These are phyloP conservation scores for Daldinia bambusicola DNA, from an alignment of 495 filamentous ascomycete species.

Conservation along the genomic window DNA sequence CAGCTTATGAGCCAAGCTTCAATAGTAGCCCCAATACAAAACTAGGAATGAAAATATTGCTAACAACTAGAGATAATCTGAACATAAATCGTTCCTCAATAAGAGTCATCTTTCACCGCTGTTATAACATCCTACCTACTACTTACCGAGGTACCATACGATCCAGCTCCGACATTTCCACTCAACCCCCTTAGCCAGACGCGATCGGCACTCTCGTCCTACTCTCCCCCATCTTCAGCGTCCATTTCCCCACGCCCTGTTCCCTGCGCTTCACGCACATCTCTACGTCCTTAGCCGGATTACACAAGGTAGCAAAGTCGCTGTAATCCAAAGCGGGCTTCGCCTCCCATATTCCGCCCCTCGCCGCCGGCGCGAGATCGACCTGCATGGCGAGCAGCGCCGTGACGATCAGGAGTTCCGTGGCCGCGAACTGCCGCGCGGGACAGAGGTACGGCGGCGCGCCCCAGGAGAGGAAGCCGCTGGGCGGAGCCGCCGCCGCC, in stretches of 20 bases:
- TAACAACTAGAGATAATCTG: not conserved
- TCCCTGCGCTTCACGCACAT: not conserved
- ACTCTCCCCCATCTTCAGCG: not conserved
- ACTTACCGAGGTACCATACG: not conserved
- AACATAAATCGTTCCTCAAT: not conserved
- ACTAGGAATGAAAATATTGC: not conserved
- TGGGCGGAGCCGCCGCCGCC: not conserved
- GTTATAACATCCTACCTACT: not conserved
- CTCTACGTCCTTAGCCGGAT: not conserved
- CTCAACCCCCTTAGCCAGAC: not conserved
- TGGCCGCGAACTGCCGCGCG: no score
- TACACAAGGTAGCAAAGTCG: not conserved
- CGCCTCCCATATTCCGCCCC: no score
- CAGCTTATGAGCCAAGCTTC: not conserved
- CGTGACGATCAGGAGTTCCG: no score
- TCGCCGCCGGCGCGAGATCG: no score
- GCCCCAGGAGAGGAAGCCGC: not conserved
- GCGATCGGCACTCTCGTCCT: not conserved
- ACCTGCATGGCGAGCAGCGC: no score
- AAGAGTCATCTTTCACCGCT: not conserved
- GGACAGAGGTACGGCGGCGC: no score
- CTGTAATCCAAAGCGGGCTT: no score
- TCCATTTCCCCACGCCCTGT: not conserved
- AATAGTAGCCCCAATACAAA: not conserved
- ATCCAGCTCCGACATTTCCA: not conserved